Evolutionary conservation across 1,139 yeast genomes (phyloP), one percentile per base, ranked within the genome.

Genomic region (Yamadazyma sp.): DNA sequence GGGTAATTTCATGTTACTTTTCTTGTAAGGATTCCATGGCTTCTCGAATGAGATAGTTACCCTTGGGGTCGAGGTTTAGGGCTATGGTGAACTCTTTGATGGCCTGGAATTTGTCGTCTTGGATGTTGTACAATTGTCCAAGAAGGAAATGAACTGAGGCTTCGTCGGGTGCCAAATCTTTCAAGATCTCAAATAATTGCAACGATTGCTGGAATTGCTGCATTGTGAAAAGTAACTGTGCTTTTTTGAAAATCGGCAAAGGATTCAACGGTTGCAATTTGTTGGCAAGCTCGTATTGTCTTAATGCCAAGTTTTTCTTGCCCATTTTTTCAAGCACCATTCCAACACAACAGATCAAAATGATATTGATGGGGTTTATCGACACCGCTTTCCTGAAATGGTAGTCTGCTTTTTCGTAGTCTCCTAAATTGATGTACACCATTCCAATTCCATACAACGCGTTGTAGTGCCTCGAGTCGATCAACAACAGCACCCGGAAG

Each of bases 381-480:
- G 84, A 78, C 15, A 87, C 79, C 0, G 98, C 98, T 53, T 85
- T 86, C 37, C 88, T 70, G 66, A 92, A 89, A 61, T 89, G 95
- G 46, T 81, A 77, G 53, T 89, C 92, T 0, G 98, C 96, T 54
- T 82, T 81, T 33, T 77, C 81, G 53, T 81, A 81, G 53, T 88
- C 91, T 3, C 97, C 98, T 39, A 89, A 66, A 53, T 89, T 87
- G 59, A 89, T 75, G 59, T 85, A 87, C 30, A 91, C 95, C 95
- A 89, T 89, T 6, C 98, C 98, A 43, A 94, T 77, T 17, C 98
- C 98, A 55, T 92, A 94, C 55, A 92, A 81, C 0, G 98, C 98
- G 62, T 92, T 92, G 61, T 91, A 92, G 59, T 89, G 97, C 43
- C 92, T 74, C 36, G 83, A 74, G 54, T 92, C 96, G 33, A 83